A percentile compares a stretch with the other conserved stretches of the same genome.
Conservation (phyloP, 768 basidiomycete species). For the Russula foetens region DNA sequence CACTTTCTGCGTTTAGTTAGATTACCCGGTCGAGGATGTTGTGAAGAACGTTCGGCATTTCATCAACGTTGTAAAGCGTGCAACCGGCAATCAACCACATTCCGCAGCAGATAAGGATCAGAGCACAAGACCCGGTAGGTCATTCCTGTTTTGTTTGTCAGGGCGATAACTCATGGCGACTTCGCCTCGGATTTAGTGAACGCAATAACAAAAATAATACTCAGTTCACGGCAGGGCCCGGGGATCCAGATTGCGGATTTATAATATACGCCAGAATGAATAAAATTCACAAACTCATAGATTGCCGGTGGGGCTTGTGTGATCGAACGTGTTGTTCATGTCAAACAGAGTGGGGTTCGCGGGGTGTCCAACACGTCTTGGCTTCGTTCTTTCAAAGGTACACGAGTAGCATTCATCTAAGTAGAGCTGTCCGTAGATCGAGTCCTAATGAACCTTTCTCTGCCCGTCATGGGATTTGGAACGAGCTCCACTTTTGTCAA, state of each 20-base stretch:
- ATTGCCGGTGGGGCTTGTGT: not conserved
- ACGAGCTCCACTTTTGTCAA: constrained; percentile 24
- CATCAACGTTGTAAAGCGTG: constrained; percentile 62
- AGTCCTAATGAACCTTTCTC: not conserved
- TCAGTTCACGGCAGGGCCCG: constrained; percentile 85
- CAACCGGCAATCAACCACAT: constrained; percentile 61
- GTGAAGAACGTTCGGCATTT: constrained; percentile 74
- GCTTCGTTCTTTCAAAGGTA: not conserved
- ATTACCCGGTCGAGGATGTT: constrained; percentile 69
- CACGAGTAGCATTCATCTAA: not conserved
- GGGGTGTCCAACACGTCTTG: not conserved
- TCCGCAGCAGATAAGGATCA: constrained; percentile 32
- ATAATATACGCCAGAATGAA: constrained; percentile 28
- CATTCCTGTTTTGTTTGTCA: not conserved
- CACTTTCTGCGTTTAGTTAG: constrained; percentile 39
- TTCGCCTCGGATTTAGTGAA: constrained; percentile 45
- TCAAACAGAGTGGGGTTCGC: not conserved
- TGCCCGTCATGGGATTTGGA: not conserved
- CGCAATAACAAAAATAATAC: constrained; percentile 68
- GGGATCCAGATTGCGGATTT: constrained; percentile 80
- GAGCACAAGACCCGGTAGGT: constrained; percentile 38
- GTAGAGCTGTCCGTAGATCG: not conserved
- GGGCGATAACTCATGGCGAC: not conserved
- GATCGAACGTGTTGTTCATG: not conserved
- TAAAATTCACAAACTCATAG: not conserved